Percentiles rank a stretch among this genome's conserved stretches.
phyloP scores from a whole-genome alignment of 345 rosid genomes.

The Boechera retrofracta region DNA sequence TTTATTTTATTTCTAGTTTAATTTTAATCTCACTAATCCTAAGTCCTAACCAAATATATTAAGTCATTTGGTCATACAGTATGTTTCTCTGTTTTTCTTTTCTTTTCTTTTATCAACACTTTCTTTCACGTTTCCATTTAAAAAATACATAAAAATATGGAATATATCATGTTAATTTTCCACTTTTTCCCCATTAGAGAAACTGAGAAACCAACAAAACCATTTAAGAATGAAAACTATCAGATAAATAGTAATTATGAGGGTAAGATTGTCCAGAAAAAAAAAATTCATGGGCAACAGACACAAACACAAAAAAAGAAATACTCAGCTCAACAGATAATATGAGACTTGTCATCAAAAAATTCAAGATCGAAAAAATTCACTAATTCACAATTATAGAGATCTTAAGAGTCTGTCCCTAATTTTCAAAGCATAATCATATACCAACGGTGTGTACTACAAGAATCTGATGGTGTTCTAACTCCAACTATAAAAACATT shows the following conservation, averaged over 20 bases:
- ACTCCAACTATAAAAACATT: neutral
- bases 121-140: neutral
- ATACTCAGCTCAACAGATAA: neutral
- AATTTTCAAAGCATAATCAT: neutral
- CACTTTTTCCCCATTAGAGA: neutral
- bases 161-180: neutral
- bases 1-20: neutral
- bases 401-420: neutral
- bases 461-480: conserved; percentile 14
- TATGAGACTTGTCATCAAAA: neutral
- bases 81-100: no score
- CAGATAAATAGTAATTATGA: neutral
- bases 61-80: neutral
- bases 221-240: neutral
- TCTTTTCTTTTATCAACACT: neutral
- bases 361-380: no score
- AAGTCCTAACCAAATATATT: neutral
- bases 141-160: neutral
- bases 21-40: neutral
- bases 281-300: no score
- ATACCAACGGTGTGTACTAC: neutral
- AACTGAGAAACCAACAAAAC: neutral
- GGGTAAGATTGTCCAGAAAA: neutral
- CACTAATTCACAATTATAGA: no score
- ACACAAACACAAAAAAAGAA: neutral